Evolutionary conservation across 1,139 yeast genomes (phyloP).

Genomic region (Geotrichum fermentans): DNA sequence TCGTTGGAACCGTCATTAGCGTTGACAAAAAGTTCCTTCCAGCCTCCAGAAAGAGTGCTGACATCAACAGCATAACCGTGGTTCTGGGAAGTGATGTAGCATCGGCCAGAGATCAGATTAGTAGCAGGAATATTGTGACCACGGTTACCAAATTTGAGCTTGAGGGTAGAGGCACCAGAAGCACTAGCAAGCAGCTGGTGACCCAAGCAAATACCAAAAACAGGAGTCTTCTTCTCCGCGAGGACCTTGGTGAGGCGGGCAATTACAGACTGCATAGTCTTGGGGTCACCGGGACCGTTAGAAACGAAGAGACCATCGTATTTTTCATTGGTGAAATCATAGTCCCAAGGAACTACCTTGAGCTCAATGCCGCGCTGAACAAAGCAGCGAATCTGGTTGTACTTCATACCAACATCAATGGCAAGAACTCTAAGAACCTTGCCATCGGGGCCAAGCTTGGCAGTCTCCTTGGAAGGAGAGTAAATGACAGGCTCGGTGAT

Average conservation of each 20-base stretch:
- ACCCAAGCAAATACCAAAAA: slow-evolving; percentile 97
- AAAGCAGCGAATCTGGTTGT: slow-evolving; percentile 94
- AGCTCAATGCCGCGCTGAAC: slow-evolving; percentile 94
- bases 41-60: slow-evolving; percentile 60
- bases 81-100: slow-evolving; percentile 98
- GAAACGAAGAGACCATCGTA: slow-evolving; percentile 95
- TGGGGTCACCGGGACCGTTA: slow-evolving; percentile 99
- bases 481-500: slow-evolving; percentile 68
- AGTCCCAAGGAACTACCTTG: slow-evolving; percentile 93
- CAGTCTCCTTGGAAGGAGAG: slow-evolving; percentile 53
- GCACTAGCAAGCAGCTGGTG: slow-evolving; percentile 97
- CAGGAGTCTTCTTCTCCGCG: slow-evolving; percentile 51
- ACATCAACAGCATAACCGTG: slow-evolving; percentile 98
- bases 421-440: slow-evolving; percentile 78
- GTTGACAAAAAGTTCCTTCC: slow-evolving; percentile 93
- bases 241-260: slow-evolving; percentile 55
- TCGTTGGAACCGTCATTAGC: slow-evolving; percentile 97
- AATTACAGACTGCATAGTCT: slow-evolving; percentile 67
- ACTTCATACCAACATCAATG: slow-evolving; percentile 96
- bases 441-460: slow-evolving; percentile 62
- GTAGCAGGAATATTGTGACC: slow-evolving; percentile 99
- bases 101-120: slow-evolving; percentile 85
- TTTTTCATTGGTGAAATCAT: slow-evolving; percentile 62
- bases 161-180: slow-evolving; percentile 84
- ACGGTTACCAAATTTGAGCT: slow-evolving; percentile 97